Percentiles rank a stretch among this genome's conserved stretches.
These are phyloP conservation scores for Fusarium cicatricum DNA, from an alignment of 2,329 filamentous ascomycete species.

Conservation along the genomic window DNA sequence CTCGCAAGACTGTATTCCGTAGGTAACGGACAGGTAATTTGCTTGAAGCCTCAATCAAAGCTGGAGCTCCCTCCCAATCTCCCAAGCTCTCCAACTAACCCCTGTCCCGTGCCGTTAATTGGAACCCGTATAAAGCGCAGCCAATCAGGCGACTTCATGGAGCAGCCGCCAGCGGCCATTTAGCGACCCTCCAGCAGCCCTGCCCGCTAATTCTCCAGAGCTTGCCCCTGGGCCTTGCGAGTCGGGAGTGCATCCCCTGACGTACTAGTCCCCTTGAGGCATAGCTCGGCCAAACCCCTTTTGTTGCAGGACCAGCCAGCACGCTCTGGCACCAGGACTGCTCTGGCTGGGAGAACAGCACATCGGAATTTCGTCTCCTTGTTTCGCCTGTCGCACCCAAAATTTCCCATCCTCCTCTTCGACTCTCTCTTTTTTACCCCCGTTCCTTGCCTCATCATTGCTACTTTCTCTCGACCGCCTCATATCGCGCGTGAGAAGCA, in stretches of 20 bases:
- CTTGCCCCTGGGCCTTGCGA: conserved; percentile 34
- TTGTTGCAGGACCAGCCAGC: conserved; percentile 41
- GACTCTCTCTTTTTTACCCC: conserved; percentile 38
- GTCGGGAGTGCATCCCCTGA: conserved; percentile 28
- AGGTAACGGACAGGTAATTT: conserved; percentile 31
- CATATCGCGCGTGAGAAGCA: conserved; percentile 41
- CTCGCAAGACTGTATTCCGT: neutral
- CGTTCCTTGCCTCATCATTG: conserved; percentile 48
- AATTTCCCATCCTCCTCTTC: conserved; percentile 43
- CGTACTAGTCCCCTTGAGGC: conserved; percentile 36
- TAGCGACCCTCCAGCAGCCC: conserved; percentile 33
- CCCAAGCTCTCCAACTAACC: conserved; percentile 25
- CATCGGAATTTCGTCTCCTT: conserved; percentile 47
- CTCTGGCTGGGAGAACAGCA: conserved; percentile 44
- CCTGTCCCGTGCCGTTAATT: conserved; percentile 38
- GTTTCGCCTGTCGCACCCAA: conserved; percentile 42
- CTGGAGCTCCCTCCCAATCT: conserved; percentile 38
- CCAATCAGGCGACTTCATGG: conserved; percentile 32
- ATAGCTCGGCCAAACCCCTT: conserved; percentile 46
- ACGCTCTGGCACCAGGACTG: conserved; percentile 37
- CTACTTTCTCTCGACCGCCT: conserved; percentile 47
- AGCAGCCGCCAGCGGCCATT: conserved; percentile 14
- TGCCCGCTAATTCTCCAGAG: conserved; percentile 44
- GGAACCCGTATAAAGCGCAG: conserved; percentile 13
- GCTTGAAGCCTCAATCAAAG: conserved; percentile 21